Conservation (phyloP, 2,329 filamentous ascomycete genomes). For the Thyridium curvatum region DNA sequence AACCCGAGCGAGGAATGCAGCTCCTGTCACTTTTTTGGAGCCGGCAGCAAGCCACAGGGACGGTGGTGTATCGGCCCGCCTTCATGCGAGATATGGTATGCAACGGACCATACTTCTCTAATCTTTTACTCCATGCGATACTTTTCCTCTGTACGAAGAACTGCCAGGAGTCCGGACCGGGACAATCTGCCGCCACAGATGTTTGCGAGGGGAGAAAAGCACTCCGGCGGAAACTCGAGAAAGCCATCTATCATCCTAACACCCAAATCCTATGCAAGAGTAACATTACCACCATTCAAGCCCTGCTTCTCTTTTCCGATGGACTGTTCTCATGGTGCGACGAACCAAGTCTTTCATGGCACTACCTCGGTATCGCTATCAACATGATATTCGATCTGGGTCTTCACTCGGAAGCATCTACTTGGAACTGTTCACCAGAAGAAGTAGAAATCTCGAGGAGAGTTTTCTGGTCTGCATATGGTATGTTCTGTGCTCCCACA, state of each 20-base stretch:
- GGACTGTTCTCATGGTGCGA: slow-evolving; percentile 1
- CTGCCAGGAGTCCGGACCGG: background rate
- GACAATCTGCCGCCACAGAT: background rate
- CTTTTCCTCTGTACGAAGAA: slow-evolving; percentile 20
- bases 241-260: background rate
- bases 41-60: slow-evolving; percentile 33
- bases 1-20: slow-evolving; percentile 36
- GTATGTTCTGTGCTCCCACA: background rate
- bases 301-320: slow-evolving; percentile 1
- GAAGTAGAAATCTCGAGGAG: background rate
- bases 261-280: slow-evolving; percentile 1
- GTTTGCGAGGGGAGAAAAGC: too few species aligned
- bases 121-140: slow-evolving; percentile 40
- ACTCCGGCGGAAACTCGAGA: background rate
- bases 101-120: slow-evolving; percentile 40
- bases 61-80: slow-evolving; percentile 34
- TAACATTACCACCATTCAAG: background rate
- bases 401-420: background rate
- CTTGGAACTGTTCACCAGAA: background rate
- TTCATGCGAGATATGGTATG: slow-evolving; percentile 38
- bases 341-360: slow-evolving; percentile 1
- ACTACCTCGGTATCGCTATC: slow-evolving; percentile 1
- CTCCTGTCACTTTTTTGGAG: slow-evolving; percentile 38
- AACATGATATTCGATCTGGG: slow-evolving; percentile 1
- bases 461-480: background rate